Conservation (phyloP, 768 basidiomycete species). For the Boletus fagicola region DNA sequence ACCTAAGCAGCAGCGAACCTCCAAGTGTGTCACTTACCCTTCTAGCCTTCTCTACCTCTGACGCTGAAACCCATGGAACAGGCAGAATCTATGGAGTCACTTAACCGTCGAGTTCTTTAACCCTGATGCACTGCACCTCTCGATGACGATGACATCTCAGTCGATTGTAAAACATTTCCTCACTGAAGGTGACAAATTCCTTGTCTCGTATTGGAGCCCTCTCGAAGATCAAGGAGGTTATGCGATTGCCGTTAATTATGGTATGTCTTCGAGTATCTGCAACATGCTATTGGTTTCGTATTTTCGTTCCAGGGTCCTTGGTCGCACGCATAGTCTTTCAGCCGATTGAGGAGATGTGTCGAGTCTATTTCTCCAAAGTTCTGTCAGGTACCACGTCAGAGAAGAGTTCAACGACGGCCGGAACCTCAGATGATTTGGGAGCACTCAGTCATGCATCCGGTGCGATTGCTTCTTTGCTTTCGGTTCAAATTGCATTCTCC, state of each 20-base stretch:
- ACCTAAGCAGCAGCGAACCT: constrained; percentile 14
- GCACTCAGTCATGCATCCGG: constrained; percentile 42
- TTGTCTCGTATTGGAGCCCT: constrained; percentile 81
- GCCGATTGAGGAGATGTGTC: constrained; percentile 90
- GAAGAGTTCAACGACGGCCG: not conserved
- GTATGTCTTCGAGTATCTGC: constrained; percentile 39
- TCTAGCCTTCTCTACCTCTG: not conserved
- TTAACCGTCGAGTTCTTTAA: constrained; percentile 40
- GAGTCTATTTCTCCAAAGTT: constrained; percentile 82
- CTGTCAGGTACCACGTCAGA: constrained; percentile 33
- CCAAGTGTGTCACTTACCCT: constrained; percentile 18
- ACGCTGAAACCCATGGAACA: not conserved
- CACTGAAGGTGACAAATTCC: constrained; percentile 92
- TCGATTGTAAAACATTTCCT: constrained; percentile 91
- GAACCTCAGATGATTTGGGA: not conserved
- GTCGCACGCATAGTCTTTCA: constrained; percentile 92
- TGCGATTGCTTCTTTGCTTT: constrained; percentile 59
- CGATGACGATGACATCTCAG: constrained; percentile 83
- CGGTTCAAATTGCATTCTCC: constrained; percentile 63
- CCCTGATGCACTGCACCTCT: constrained; percentile 52
- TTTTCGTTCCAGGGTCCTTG: constrained; percentile 66
- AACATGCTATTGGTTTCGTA: not conserved
- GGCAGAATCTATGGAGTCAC: constrained; percentile 3
- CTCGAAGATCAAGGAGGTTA: constrained; percentile 91
- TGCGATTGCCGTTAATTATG: constrained; percentile 94